These are phyloP conservation scores for Moniliella sp. DNA, from an alignment of 1,284 basidiomycete genomes.

Conservation along the genomic window DNA sequence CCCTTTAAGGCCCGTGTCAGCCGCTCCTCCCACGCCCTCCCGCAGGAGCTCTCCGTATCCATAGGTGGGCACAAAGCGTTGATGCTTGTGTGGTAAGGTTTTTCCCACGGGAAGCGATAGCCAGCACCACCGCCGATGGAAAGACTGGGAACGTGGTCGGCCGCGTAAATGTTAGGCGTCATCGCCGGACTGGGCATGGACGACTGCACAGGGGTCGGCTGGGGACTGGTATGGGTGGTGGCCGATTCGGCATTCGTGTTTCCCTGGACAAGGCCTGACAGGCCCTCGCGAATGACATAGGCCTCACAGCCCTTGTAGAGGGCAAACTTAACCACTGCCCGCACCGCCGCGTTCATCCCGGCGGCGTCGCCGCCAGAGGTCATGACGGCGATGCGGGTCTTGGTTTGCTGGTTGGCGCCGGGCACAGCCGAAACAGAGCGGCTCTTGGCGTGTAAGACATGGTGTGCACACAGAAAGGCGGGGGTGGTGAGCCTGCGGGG, in stretches of 20 bases:
- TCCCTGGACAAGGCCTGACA: slow-evolving; percentile 61
- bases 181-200: no score
- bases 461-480: no score
- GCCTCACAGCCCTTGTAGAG: slow-evolving; percentile 43
- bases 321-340: slow-evolving; percentile 31
- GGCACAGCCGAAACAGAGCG: no score
- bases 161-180: no score
- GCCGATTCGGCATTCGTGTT: slow-evolving; percentile 29
- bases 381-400: slow-evolving; percentile 77
- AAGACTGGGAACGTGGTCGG: no score
- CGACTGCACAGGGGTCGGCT: no score
- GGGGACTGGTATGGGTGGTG: not conserved
- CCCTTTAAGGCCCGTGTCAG: slow-evolving; percentile 46
- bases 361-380: slow-evolving; percentile 93
- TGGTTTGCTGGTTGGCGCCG: no score
- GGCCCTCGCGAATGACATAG: slow-evolving; percentile 54
- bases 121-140: no score
- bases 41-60: slow-evolving; percentile 71
- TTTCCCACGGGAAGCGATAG: slow-evolving; percentile 15
- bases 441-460: no score
- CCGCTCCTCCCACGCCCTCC: slow-evolving; percentile 64
- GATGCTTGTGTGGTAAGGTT: slow-evolving; percentile 11
- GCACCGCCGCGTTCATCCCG: slow-evolving; percentile 37
- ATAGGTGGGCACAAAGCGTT: slow-evolving; percentile 49
- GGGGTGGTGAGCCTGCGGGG: no score